These are phyloP conservation scores for Aquanectria penicillioides DNA, from an alignment of 2,329 filamentous ascomycete genomes.

Conservation along the genomic window DNA sequence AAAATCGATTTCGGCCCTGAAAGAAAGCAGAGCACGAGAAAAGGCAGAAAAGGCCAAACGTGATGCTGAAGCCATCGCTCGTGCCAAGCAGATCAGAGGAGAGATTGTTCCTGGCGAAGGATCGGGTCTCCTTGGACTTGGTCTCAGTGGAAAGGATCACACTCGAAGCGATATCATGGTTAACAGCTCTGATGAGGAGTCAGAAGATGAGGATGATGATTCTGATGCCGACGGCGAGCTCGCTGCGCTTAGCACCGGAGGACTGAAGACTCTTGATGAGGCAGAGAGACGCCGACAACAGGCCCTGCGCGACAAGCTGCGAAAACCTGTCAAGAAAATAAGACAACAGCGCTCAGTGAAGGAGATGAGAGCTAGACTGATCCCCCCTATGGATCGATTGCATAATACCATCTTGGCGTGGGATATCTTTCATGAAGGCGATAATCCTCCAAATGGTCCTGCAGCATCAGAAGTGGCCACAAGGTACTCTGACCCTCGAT, in stretches of 20 bases:
- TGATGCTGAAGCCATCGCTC: slow-evolving; percentile 77
- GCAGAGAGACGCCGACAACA: slow-evolving; percentile 57
- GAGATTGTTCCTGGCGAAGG: slow-evolving; percentile 70
- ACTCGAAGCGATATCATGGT: slow-evolving; percentile 92
- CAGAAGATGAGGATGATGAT: slow-evolving; percentile 72
- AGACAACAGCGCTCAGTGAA: slow-evolving; percentile 84
- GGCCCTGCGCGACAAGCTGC: slow-evolving; percentile 64
- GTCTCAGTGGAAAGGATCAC: slow-evolving; percentile 82
- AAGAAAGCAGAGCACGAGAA: slow-evolving; percentile 78
- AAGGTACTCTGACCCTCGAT: slow-evolving; percentile 77
- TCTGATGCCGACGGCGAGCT: slow-evolving; percentile 62
- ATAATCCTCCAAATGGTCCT: slow-evolving; percentile 82
- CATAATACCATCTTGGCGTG: slow-evolving; percentile 90
- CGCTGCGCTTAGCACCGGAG: slow-evolving; percentile 59
- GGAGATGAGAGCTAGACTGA: slow-evolving; percentile 92
- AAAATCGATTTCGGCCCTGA: slow-evolving; percentile 60
- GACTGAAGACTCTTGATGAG: slow-evolving; percentile 60
- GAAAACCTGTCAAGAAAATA: slow-evolving; percentile 84
- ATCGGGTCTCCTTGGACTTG: slow-evolving; percentile 78
- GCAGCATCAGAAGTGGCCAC: slow-evolving; percentile 81
- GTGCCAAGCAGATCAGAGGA: slow-evolving; percentile 62
- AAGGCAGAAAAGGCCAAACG: slow-evolving; percentile 78
- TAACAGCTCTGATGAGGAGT: slow-evolving; percentile 79
- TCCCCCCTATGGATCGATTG: slow-evolving; percentile 85
- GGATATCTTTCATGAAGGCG: slow-evolving; percentile 93